These are phyloP conservation scores for Rhodomyrtus psidioides DNA, from an alignment of 441 rosid genomes.

Conservation along the genomic window DNA sequence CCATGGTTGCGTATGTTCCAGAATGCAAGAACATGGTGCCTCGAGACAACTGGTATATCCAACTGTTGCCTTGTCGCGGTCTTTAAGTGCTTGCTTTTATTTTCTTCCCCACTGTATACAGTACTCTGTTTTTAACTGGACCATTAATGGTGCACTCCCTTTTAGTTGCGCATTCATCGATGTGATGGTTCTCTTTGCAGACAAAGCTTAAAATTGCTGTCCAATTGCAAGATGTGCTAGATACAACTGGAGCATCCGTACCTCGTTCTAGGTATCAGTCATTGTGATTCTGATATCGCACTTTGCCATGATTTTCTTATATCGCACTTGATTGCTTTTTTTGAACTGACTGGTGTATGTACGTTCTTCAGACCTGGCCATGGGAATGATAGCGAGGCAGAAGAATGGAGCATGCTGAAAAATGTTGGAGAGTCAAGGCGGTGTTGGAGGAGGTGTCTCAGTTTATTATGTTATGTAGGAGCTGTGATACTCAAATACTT, in stretches of 20 bases:
- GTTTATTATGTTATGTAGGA: background rate
- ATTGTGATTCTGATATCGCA: background rate
- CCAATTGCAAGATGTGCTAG: background rate
- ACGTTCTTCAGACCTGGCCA: background rate
- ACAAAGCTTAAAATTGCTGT: background rate
- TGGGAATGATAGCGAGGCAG: background rate
- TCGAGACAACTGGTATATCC: slow-evolving; percentile 7
- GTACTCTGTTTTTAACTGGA: background rate
- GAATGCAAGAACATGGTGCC: slow-evolving; percentile 92
- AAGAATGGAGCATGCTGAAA: background rate
- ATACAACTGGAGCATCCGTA: background rate
- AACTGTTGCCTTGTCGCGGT: background rate
- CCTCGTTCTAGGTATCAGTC: background rate
- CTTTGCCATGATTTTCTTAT: background rate
- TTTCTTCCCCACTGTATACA: background rate
- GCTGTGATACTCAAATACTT: background rate
- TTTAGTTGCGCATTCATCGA: background rate
- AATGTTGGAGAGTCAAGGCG: background rate
- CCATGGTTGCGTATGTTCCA: slow-evolving; percentile 90
- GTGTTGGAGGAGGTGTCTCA: background rate
- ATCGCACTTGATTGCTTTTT: background rate
- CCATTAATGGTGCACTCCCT: background rate
- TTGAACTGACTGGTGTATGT: background rate
- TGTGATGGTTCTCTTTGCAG: background rate
- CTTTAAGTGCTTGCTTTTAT: background rate